These are phyloP conservation scores for Populus hybrid DNA, from an alignment of 441 rosid genomes.

Conservation along the genomic window DNA sequence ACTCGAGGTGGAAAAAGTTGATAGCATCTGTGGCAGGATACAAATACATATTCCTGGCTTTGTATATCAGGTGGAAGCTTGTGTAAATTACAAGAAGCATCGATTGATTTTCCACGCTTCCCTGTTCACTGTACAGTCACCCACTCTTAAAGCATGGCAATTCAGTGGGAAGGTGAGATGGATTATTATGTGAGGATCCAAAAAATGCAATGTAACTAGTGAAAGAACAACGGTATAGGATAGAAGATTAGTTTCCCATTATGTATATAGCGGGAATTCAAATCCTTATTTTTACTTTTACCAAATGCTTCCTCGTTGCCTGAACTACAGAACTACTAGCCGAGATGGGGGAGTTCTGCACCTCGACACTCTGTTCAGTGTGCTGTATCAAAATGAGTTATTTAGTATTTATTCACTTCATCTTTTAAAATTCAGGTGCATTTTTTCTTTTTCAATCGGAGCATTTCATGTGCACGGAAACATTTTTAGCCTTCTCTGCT, in stretches of 20 bases:
- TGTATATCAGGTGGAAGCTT: slow-evolving; percentile 12
- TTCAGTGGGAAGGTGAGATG: background rate
- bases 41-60: slow-evolving; percentile 2
- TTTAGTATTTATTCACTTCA: background rate
- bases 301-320: slow-evolving; percentile 3
- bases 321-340: background rate
- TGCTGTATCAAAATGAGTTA: background rate
- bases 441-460: background rate
- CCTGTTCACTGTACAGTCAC: background rate
- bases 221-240: slow-evolving; percentile 16
- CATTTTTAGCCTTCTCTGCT: too few relatives aligned
- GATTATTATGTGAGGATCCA: slow-evolving; percentile 1
- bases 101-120: background rate
- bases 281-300: background rate
- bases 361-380: background rate
- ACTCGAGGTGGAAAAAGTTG: slow-evolving; percentile 55
- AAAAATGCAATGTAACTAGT: slow-evolving; percentile 14
- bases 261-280: slow-evolving; percentile 17
- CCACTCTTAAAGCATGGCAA: background rate
- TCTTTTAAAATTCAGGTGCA: background rate
- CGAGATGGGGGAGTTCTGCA: background rate
- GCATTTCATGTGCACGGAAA: too few relatives aligned
- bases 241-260: slow-evolving; percentile 22
- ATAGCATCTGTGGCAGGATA: slow-evolving; percentile 11
- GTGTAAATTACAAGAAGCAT: background rate